phyloP scores from a whole-genome alignment of 108 stramenopile species.

The Fragilaria crotonensis region DNA sequence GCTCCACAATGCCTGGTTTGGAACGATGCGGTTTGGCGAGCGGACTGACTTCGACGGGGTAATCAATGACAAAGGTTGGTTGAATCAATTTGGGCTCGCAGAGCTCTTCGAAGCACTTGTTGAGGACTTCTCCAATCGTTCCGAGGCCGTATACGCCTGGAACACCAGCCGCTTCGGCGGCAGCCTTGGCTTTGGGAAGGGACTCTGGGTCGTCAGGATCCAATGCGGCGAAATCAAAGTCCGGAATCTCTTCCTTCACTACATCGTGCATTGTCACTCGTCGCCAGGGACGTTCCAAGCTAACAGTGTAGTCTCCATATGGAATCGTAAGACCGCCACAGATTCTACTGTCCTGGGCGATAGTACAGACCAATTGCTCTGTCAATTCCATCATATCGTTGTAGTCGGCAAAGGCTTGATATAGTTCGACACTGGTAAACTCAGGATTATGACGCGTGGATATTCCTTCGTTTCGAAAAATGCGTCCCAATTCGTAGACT shows the following conservation, averaged over 20 bases:
- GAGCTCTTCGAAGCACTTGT: conserved; percentile 93
- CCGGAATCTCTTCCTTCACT: conserved; percentile 86
- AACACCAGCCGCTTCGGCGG: conserved; percentile 62
- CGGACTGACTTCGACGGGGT: conserved; percentile 95
- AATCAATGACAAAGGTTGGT: conserved; percentile 97
- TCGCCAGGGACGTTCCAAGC: conserved; percentile 88
- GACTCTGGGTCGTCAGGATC: conserved; percentile 57
- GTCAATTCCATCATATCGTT: conserved; percentile 97
- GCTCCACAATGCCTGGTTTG: conserved; percentile 89
- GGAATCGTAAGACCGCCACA: conserved; percentile 61
- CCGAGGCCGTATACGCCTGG: conserved; percentile 51
- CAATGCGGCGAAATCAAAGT: conserved; percentile 79
- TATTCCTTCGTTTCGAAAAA: conserved; percentile 99
- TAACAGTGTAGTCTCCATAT: conserved; percentile 79
- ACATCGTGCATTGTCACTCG: conserved; percentile 96
- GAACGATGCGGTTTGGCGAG: conserved; percentile 94
- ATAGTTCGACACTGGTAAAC: conserved; percentile 98
- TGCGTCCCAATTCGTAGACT: conserved; percentile 97
- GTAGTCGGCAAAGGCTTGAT: conserved; percentile 97
- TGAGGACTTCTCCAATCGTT: conserved; percentile 87
- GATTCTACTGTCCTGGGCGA: conserved; percentile 6
- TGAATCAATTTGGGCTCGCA: conserved; percentile 92
- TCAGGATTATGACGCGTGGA: conserved; percentile 98
- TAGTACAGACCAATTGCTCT: conserved; percentile 69
- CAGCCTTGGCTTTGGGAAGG: conserved; percentile 65